Evolutionary conservation across 2,329 filamentous ascomycete genomes (phyloP), one percentile per base, ranked within the genome.

Genomic region (Gaeumannomyces sp.): DNA sequence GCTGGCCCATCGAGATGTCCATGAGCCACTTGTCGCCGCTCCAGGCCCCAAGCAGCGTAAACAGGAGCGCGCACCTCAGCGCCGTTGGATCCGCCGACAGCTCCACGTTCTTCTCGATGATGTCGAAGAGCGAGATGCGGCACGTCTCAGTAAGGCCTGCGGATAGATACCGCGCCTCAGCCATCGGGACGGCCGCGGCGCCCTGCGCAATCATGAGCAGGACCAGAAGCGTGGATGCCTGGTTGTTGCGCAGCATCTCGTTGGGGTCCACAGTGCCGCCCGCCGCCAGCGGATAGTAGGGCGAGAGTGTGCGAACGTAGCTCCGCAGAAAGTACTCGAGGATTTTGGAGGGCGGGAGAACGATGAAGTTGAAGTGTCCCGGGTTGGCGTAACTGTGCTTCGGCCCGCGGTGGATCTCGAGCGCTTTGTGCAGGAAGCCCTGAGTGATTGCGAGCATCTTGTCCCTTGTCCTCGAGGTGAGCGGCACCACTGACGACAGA

Each of bases 1-100:
- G 82, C 73, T 90, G 89, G 35, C 88, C 88, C 86, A 90, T 89
- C 58, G 87, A 85, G 68, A 90, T 89, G 70, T 91, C 88, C 88
- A 90, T 91, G 68, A 90, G 85, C 87, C 88, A 90, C 75, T 90
- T 90, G 73, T 91, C 88, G 60, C 89, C 89, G 71, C 88, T 89
- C 89, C 89, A 91, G 1, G 86, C 86, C 10, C 87, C 88, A 31
- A 89, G 81, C 1, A 88, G 81, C 1, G 85, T 89, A 72, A 90
- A 90, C 3, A 91, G 81, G 16, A 91, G 77, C 0, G 88, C 88
- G 61, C 86, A 87, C 56, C 87, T 83, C 59, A 91, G 78, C 0
- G 88, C 84, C 3, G 85, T 82, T 0, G 85, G 84, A 71, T 91
- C 87, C 1, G 85, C 83, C 16, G 85, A 85, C 76, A 90, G 81